Conservation (phyloP, 1,284 basidiomycete genomes). For the Tylopilus sp. region DNA sequence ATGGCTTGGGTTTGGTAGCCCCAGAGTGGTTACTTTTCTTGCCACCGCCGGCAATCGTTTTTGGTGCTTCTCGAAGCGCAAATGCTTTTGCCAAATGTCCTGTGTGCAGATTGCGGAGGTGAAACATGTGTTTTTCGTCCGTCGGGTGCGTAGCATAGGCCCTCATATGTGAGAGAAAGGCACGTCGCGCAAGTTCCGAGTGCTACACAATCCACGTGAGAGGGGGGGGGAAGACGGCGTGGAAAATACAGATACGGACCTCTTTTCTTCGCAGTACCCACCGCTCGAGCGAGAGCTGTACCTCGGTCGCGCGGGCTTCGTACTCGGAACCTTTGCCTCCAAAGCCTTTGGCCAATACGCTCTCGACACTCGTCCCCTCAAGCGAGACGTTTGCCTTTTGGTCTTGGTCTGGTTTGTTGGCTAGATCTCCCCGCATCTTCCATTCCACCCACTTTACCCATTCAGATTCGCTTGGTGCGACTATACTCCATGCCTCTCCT, state of each 20-base stretch:
- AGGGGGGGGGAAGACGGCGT: neutral
- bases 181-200: slow-evolving; percentile 73
- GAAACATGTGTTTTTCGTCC: slow-evolving; percentile 94
- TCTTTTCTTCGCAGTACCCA: slow-evolving; percentile 81
- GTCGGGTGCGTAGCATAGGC: slow-evolving; percentile 98
- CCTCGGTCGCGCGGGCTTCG: slow-evolving; percentile 91
- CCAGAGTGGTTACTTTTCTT: slow-evolving; percentile 24
- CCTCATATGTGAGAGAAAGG: slow-evolving; percentile 89
- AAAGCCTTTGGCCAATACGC: slow-evolving; percentile 76
- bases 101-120: slow-evolving; percentile 88
- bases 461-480: slow-evolving; percentile 79
- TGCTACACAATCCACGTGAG: slow-evolving; percentile 49
- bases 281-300: slow-evolving; percentile 91
- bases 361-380: slow-evolving; percentile 63
- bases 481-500: slow-evolving; percentile 93
- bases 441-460: slow-evolving; percentile 89
- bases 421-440: slow-evolving; percentile 61
- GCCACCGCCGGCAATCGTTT: slow-evolving; percentile 47
- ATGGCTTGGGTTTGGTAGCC: slow-evolving; percentile 36
- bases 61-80: slow-evolving; percentile 91
- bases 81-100: slow-evolving; percentile 98
- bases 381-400: slow-evolving; percentile 49
- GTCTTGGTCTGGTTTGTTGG: slow-evolving; percentile 24
- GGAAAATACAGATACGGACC: slow-evolving; percentile 42
- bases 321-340: slow-evolving; percentile 79